Conservation (phyloP, 306 rosid genomes). For the Malus sieversii region DNA sequence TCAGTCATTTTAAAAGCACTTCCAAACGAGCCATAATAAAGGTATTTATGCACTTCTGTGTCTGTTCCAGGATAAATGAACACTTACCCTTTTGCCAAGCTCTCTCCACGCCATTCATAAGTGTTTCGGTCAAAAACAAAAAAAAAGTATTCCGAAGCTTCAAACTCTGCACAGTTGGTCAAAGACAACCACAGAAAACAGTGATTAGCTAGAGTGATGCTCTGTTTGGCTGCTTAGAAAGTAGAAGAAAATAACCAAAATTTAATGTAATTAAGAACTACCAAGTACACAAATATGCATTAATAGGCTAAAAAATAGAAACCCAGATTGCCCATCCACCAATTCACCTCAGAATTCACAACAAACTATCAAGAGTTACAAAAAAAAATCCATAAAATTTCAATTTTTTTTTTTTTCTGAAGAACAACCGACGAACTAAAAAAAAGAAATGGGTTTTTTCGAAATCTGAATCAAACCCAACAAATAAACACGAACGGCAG, state of each 20-base stretch:
- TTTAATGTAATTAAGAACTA: neutral
- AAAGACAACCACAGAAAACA: neutral
- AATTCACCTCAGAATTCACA: neutral
- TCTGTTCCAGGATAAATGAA: neutral
- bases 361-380: neutral
- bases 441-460: neutral
- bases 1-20: too few relatives aligned
- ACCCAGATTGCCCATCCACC: neutral
- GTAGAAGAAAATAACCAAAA: neutral
- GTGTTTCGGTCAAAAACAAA: conserved; percentile 9
- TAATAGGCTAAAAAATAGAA: neutral
- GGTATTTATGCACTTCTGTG: neutral
- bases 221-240: neutral
- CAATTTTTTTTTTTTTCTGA: neutral
- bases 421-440: neutral
- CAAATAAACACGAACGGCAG: neutral
- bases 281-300: neutral
- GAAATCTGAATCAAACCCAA: neutral
- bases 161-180: conserved; percentile 27
- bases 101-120: conserved; percentile 85
- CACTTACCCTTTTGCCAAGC: conserved; percentile 52
- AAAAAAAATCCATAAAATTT: neutral
- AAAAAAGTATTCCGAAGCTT: neutral
- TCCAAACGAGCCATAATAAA: neutral
- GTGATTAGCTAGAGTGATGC: neutral